phyloP scores from a whole-genome alignment of 169 alveolate genomes.

The Plasmodium knowlesi region DNA sequence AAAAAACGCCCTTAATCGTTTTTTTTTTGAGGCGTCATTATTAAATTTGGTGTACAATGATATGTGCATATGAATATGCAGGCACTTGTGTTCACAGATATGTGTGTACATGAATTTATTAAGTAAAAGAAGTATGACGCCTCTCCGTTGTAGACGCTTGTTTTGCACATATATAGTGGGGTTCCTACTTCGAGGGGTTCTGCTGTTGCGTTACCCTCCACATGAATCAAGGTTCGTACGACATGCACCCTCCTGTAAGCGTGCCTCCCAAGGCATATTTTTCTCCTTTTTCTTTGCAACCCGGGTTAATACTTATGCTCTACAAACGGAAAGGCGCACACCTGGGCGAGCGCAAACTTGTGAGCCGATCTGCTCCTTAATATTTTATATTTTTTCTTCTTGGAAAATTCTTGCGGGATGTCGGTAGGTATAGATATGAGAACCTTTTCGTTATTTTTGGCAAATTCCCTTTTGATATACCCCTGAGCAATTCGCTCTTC shows the following conservation, averaged over 20 bases:
- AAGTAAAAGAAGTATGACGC: not conserved
- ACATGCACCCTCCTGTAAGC: not conserved
- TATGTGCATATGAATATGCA: not conserved
- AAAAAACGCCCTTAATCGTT: not conserved
- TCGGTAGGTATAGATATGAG: constrained; percentile 72
- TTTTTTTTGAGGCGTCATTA: not conserved
- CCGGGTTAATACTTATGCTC: constrained; percentile 39
- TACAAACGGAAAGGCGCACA: constrained; percentile 65
- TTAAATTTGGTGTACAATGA: not conserved
- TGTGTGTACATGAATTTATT: not conserved
- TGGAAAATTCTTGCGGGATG: constrained; percentile 62
- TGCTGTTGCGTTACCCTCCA: not conserved
- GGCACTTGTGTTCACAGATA: not conserved
- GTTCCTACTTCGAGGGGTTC: not conserved
- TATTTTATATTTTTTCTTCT: constrained; percentile 71
- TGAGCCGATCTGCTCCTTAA: constrained; percentile 65
- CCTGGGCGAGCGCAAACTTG: constrained; percentile 68
- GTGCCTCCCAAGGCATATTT: not conserved
- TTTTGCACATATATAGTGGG: not conserved
- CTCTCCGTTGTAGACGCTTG: not conserved
- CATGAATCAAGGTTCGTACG: not conserved
- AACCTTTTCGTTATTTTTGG: constrained; percentile 67
- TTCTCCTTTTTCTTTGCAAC: not conserved
- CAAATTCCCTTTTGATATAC: constrained; percentile 72
- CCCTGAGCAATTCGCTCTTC: constrained; percentile 73